Evolutionary conservation across 2,329 filamentous ascomycete genomes (phyloP).

Genomic region (Alternaria conjuncta): DNA sequence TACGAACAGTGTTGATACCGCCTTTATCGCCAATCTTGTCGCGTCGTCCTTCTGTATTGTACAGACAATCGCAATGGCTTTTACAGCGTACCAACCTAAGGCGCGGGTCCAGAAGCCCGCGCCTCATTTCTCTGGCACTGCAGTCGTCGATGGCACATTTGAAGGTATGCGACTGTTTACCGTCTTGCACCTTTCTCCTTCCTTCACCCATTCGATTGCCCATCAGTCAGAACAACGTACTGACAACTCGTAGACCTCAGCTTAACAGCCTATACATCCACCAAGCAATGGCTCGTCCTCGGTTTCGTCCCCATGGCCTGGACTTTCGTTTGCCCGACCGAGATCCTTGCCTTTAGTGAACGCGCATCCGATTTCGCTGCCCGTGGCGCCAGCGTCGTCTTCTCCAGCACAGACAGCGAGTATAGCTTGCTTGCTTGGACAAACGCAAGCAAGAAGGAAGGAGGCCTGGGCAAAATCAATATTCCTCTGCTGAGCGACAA

Average conservation of each 20-base stretch:
- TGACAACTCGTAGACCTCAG: conserved; percentile 41
- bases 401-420: conserved; percentile 68
- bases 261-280: conserved; percentile 49
- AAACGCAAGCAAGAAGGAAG: conserved; percentile 63
- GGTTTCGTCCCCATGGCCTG: conserved; percentile 73
- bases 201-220: neutral
- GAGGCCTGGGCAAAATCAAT: conserved; percentile 66
- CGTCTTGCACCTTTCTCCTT: neutral
- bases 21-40: conserved; percentile 6
- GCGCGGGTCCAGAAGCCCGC: conserved; percentile 51
- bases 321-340: conserved; percentile 71
- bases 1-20: neutral
- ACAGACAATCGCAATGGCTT: conserved; percentile 34
- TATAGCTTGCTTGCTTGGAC: conserved; percentile 66
- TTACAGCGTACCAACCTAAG: conserved; percentile 44
- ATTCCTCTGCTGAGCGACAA: conserved; percentile 69
- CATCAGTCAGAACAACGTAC: conserved; percentile 1
- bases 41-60: conserved; percentile 12
- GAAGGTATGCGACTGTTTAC: conserved; percentile 40
- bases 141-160: conserved; percentile 50
- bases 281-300: conserved; percentile 66
- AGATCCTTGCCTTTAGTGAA: conserved; percentile 70
- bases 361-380: conserved; percentile 65
- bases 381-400: conserved; percentile 66
- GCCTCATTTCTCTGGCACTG: conserved; percentile 46